These are phyloP conservation scores for Colletotrichum endophyticum DNA, from an alignment of 2,329 filamentous ascomycete genomes.

Conservation along the genomic window DNA sequence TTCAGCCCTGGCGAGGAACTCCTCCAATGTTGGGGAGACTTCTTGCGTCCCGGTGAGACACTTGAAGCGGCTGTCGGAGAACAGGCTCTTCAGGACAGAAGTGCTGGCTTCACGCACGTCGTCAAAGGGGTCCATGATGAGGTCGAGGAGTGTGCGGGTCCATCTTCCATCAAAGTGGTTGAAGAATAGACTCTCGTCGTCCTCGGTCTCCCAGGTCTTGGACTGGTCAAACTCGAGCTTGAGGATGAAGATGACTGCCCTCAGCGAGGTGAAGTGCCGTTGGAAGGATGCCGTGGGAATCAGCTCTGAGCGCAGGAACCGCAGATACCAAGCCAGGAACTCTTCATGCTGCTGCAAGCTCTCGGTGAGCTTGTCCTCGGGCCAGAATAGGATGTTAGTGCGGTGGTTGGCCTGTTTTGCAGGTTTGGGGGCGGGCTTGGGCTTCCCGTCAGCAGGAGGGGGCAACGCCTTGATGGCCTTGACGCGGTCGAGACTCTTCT, in stretches of 20 bases:
- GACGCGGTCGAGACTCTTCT: conserved; percentile 38
- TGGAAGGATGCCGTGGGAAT: conserved; percentile 87
- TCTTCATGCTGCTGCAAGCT: conserved; percentile 56
- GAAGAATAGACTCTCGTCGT: conserved; percentile 45
- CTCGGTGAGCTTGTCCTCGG: conserved; percentile 39
- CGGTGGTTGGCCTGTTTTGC: conserved; percentile 28
- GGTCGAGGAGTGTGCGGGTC: conserved; percentile 72
- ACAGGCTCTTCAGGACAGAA: conserved; percentile 53
- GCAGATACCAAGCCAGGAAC: conserved; percentile 78
- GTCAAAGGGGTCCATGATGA: conserved; percentile 89
- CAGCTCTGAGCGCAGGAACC: conserved; percentile 76
- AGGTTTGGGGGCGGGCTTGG: not conserved
- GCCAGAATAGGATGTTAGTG: conserved; percentile 41
- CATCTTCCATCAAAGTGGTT: conserved; percentile 53
- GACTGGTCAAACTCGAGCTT: conserved; percentile 68
- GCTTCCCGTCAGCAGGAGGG: not conserved
- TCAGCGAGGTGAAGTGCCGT: conserved; percentile 82
- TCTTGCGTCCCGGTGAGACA: conserved; percentile 20
- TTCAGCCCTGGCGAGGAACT: conserved; percentile 59
- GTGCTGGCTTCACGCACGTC: conserved; percentile 75
- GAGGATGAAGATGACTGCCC: conserved; percentile 70
- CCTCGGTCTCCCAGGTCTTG: conserved; percentile 41
- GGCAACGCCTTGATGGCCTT: conserved; percentile 18
- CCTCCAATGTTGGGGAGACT: conserved; percentile 37
- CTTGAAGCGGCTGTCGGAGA: conserved; percentile 42